These are phyloP conservation scores for Monotropa hypopitys DNA, from an alignment of 179 eudicot genomes.

Conservation along the genomic window DNA sequence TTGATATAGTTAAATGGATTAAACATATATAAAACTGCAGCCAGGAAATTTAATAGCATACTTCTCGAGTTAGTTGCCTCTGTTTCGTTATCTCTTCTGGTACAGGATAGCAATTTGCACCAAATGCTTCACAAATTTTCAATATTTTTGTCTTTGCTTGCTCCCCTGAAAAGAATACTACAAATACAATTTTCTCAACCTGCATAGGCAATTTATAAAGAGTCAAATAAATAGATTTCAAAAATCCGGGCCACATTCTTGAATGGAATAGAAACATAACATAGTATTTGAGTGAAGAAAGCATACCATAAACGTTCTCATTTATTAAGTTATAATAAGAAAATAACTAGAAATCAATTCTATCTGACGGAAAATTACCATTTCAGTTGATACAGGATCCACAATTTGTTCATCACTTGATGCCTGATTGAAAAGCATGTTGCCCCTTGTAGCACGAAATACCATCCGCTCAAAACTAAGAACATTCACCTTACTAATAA, in stretches of 20 bases:
- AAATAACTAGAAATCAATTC: background rate
- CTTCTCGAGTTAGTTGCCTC: slow-evolving; percentile 83
- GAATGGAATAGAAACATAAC: background rate
- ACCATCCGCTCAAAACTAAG: slow-evolving; percentile 83
- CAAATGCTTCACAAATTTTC: slow-evolving; percentile 97
- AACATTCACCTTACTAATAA: slow-evolving; percentile 66
- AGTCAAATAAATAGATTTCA: background rate
- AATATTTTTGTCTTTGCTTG: slow-evolving; percentile 80
- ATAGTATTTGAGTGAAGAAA: background rate
- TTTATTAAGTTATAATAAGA: background rate
- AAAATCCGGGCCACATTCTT: background rate
- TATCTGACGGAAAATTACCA: slow-evolving; percentile 31
- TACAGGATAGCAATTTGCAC: slow-evolving; percentile 92
- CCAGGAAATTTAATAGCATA: slow-evolving; percentile 22
- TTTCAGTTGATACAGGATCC: slow-evolving; percentile 80
- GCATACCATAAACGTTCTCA: background rate
- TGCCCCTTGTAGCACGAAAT: slow-evolving; percentile 98
- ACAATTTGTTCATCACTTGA: slow-evolving; percentile 65
- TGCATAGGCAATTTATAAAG: slow-evolving; percentile 26
- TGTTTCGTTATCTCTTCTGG: slow-evolving; percentile 68
- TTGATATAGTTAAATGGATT: background rate
- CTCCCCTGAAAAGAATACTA: slow-evolving; percentile 97
- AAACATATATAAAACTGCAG: background rate
- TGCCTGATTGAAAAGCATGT: slow-evolving; percentile 95
- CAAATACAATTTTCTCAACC: slow-evolving; percentile 92